Evolutionary conservation across 108 stramenopile genomes (phyloP).

Genomic region (Epithemia pelagica): DNA sequence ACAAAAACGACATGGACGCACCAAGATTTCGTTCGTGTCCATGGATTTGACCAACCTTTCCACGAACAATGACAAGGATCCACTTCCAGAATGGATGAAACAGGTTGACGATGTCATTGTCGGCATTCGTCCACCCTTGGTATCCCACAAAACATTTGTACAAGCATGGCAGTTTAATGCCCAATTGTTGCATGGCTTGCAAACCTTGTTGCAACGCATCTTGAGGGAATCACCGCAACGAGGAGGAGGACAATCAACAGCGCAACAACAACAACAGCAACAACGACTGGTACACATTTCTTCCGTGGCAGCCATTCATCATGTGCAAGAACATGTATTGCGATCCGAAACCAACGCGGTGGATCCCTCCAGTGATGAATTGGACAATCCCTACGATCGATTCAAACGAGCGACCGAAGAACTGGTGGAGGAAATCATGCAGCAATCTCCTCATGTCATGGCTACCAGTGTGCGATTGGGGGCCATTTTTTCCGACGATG

Average conservation of each 20-base stretch:
- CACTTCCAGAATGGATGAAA: background rate
- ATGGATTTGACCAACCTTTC: constrained; percentile 4
- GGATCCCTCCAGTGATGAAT: background rate
- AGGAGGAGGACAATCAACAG: background rate
- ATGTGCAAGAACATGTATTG: constrained; percentile 11
- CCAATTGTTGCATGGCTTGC: constrained; percentile 15
- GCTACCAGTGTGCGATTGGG: constrained; percentile 16
- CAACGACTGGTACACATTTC: constrained; percentile 17
- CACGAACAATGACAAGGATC: background rate
- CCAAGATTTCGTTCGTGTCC: constrained; percentile 3
- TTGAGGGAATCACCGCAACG: background rate
- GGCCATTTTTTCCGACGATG: constrained; percentile 26
- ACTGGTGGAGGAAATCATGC: background rate
- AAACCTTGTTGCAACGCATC: constrained; percentile 3
- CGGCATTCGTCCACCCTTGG: constrained; percentile 16
- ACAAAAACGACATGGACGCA: background rate
- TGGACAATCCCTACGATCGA: constrained; percentile 16
- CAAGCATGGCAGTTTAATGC: constrained; percentile 5
- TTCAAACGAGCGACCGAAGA: constrained; percentile 25
- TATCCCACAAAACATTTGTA: constrained; percentile 3
- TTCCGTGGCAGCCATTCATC: constrained; percentile 24
- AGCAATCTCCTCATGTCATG: background rate
- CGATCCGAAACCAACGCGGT: constrained; percentile 3
- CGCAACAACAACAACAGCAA: background rate
- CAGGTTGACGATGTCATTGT: constrained; percentile 6